Evolutionary conservation across 2,329 filamentous ascomycete genomes (phyloP), one percentile per base, ranked within the genome.

Genomic region (Elsinoe arachidis): DNA sequence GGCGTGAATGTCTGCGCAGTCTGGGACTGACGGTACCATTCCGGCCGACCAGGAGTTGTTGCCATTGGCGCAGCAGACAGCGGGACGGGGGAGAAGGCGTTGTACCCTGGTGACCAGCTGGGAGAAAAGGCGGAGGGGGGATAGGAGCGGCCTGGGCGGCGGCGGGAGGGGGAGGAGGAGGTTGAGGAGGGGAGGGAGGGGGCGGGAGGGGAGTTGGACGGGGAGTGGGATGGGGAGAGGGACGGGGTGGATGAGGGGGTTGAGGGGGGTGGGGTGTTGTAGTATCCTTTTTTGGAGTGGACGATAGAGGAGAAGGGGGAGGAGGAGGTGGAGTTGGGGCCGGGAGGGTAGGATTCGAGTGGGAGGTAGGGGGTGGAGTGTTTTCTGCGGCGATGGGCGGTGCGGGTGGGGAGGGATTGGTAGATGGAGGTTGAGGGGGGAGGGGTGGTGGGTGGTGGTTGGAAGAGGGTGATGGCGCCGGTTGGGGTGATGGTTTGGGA

Each of bases 91-190:
- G 49, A 53, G 49, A 53, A 53, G 35, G 49, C 19, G 15, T 46
- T 46, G 21, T 46, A 46, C 10, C 41, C 41, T 46, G 49, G 33
- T 33, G 49, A 53, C 19, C 33, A 53, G 14, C 6, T 7, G 12
- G 49, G 26, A 14, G 26, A 35, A 34, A 39, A 26, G 26, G 49
- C 49, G 11, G 49, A 53, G 34, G 49, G 11, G 19, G 49, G 49
- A 34, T 53, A 53, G 34, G 49, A 53, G 49, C 49, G 49, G 34
- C 33, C 14, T n/a, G 49, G 49, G 34, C 33, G 49, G 17, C 26
- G 26, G 34, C 26, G 49, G 49, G 49, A 37, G 33, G 49, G 21
- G n/a, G n/a, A n/a, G 15, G 26, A 19, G 33, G 49, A 39, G 19
- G 49, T 10, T 10, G 49, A 37, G 30, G 47, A 30, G 19, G 19